These are phyloP conservation scores for Beauveria asiatica DNA, from an alignment of 2,329 filamentous ascomycete genomes.

Conservation along the genomic window DNA sequence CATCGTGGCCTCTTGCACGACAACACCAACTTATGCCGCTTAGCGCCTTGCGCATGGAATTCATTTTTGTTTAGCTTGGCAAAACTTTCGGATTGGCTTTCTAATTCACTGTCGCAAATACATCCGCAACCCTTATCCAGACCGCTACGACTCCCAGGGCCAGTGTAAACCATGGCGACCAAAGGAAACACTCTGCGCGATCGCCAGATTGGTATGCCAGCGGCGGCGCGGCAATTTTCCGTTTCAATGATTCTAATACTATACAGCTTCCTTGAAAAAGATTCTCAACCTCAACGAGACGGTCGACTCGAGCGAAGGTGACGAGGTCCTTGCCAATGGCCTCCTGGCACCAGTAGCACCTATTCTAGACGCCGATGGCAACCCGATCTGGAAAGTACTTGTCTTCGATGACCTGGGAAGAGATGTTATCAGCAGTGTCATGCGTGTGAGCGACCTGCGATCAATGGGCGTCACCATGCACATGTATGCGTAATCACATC, in stretches of 20 bases:
- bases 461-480: constrained; percentile 95
- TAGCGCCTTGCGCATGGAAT: constrained; percentile 1
- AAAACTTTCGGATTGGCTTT: neutral
- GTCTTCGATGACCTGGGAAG: constrained; percentile 88
- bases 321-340: constrained; percentile 57
- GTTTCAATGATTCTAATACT: constrained; percentile 3
- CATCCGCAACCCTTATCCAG: neutral
- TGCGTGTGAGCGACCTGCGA: constrained; percentile 86
- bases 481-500: constrained; percentile 47
- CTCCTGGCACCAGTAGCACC: constrained; percentile 62
- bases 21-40: constrained; percentile 3
- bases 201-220: constrained; percentile 37
- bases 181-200: constrained; percentile 40
- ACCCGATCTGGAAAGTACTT: constrained; percentile 95
- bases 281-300: constrained; percentile 90
- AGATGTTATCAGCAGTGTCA: constrained; percentile 93
- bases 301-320: constrained; percentile 47
- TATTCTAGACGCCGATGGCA: constrained; percentile 76
- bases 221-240: neutral
- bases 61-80: neutral
- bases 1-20: constrained; percentile 11
- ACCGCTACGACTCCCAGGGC: neutral
- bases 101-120: neutral
- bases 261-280: constrained; percentile 78
- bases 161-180: constrained; percentile 30